Evolutionary conservation across 495 filamentous ascomycete genomes (phyloP).

Genomic region (Apodospora peruviana): DNA sequence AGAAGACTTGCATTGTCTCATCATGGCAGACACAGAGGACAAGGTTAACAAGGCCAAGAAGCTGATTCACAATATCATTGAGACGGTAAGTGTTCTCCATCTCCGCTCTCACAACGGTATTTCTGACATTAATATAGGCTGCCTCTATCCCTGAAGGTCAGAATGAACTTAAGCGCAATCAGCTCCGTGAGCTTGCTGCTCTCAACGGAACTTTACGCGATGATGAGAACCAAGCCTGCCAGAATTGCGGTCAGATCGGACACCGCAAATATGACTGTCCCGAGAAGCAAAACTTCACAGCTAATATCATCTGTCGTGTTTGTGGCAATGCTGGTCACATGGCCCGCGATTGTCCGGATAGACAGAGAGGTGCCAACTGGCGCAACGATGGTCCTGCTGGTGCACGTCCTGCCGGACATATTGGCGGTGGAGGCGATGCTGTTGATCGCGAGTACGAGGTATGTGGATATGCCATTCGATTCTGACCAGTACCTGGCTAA

Average conservation of each 20-base stretch:
- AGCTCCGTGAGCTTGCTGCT: slow-evolving; percentile 92
- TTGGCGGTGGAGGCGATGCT: slow-evolving; percentile 74
- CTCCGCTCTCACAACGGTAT: neutral
- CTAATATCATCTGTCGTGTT: slow-evolving; percentile 97
- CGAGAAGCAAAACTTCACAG: slow-evolving; percentile 94
- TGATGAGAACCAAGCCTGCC: slow-evolving; percentile 98
- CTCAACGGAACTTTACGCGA: slow-evolving; percentile 97
- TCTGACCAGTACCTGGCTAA: slow-evolving; percentile 26
- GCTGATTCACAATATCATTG: slow-evolving; percentile 94
- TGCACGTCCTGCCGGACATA: slow-evolving; percentile 50
- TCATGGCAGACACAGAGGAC: slow-evolving; percentile 98
- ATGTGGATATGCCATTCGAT: slow-evolving; percentile 27
- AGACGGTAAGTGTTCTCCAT: slow-evolving; percentile 68
- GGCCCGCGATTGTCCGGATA: slow-evolving; percentile 68
- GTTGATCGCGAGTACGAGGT: slow-evolving; percentile 94
- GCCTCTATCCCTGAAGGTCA: slow-evolving; percentile 97
- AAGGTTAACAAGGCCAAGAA: slow-evolving; percentile 98
- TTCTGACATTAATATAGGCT: slow-evolving; percentile 55
- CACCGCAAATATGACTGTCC: slow-evolving; percentile 99
- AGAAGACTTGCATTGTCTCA: slow-evolving; percentile 96
- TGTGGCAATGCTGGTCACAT: slow-evolving; percentile 60
- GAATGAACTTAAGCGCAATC: slow-evolving; percentile 96
- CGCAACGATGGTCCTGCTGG: slow-evolving; percentile 62
- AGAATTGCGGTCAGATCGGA: slow-evolving; percentile 99
- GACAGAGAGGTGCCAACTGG: slow-evolving; percentile 85